Evolutionary conservation across 2,329 filamentous ascomycete genomes (phyloP), one percentile per base, ranked within the genome.

Genomic region (Exophiala lecanii-corni): DNA sequence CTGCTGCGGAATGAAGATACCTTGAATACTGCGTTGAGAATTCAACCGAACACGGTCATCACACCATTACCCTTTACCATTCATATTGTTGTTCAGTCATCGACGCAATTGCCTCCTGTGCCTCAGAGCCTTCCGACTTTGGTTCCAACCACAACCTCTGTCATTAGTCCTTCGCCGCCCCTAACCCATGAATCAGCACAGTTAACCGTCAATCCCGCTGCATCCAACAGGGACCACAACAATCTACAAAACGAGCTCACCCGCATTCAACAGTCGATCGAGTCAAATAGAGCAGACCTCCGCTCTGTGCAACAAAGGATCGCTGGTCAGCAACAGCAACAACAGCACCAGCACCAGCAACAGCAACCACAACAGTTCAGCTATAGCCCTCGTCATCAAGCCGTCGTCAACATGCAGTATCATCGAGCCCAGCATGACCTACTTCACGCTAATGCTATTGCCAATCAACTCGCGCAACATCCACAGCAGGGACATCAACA

Each of bases 21-120:
- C 0, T 59, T 82, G 42, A 60, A 62, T 20, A 63, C 68, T 25
- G 64, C 78, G 3, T 66, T 82, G 48, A 72, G 73, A 30, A 61
- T 68, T 12, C 64, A 70, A 38, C n/a, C 33, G 33, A 42, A 40
- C 21, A 39, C 20, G 21, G 39, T 40, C n/a, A 13, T 40, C 17
- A 45, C 46, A 15, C 41, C 46, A 9, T 42, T 51, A 12, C 51
- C 51, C n/a, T 46, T 47, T 30, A 55, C 50, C 12, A 39, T 55
- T 13, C 53, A 55, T 25, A 54, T 55, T 17, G 45, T 55, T n/a
- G 49, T 54, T 12, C 41, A 53, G 13, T 15, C 44, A 10, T 31
- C 21, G 16, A 37, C 34, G 21, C n/a, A n/a, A n/a, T n/a, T n/a
- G n/a, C 31, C 35, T 30, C n/a, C 35, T 17, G n/a, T n/a, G n/a